Evolutionary conservation across 768 basidiomycete species (phyloP), one percentile per base, ranked within the genome.

Genomic region (Terana coerulea): DNA sequence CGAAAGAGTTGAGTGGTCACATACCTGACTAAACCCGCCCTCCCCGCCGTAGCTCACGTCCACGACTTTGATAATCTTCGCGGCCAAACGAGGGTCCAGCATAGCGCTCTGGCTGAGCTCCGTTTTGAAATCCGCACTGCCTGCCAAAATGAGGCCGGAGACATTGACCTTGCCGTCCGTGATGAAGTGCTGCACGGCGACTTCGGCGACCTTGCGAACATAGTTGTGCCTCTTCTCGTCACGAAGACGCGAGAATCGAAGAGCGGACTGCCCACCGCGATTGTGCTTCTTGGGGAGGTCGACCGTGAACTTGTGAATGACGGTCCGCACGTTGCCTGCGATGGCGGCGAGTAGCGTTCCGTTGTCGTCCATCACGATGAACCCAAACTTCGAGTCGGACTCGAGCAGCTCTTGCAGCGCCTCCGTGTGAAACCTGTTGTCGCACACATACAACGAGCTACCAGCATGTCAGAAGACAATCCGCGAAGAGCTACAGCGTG

Each of bases 141-240:
- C 97, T 31, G 97, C 97, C 22, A 99, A 80, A 19, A 99, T 93
- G 52, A 99, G 74, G 29, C 97, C 97, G 42, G 90, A 87, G 24
- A 98, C 94, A 66, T 99, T 99, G 72, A 98, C 95, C 69, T 95
- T 98, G 76, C 98, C 97, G 69, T 83, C 87, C 51, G 93, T 91
- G 69, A 99, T 97, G 67, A 91, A 99, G 71, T 98, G 93, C 70
- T 98, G 95, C 24, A 98, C 97, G 5, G 97, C 94, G 53, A 81
- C 77, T 71, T 99, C 97, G 47, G 95, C 94, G 52, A 99, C 97
- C 72, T 99, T 99, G 62, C 97, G 89, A 46, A 99, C 95, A 69
- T 99, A 99, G 73, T 98, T 99, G 85, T 98, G 95, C 41, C 97
- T 86, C 70, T 97, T 97, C 75, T 99, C 97, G 69, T 98, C 97